Evolutionary conservation across 2,329 filamentous ascomycete species (phyloP).

Genomic region (Dothideomycetidae sp.): DNA sequence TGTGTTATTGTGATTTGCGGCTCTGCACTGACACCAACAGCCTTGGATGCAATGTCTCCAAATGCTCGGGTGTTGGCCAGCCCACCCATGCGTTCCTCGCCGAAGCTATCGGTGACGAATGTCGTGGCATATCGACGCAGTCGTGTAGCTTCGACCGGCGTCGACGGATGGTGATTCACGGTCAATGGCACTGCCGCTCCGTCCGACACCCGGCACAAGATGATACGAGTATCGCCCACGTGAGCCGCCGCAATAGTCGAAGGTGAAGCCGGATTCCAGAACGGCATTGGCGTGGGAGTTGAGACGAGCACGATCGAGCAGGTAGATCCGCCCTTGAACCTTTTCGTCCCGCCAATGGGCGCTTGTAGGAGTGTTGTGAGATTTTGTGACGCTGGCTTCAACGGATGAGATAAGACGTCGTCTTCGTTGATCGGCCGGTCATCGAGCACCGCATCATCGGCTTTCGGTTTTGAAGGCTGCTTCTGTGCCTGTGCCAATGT

Average conservation of each 20-base stretch:
- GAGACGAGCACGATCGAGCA: constrained; percentile 82
- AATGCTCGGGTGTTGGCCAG: constrained; percentile 90
- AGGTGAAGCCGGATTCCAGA: constrained; percentile 83
- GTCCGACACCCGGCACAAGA: constrained; percentile 76
- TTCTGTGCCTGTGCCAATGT: constrained; percentile 78
- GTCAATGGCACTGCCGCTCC: constrained; percentile 71
- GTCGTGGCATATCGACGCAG: constrained; percentile 73
- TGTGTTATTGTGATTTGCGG: constrained; percentile 74
- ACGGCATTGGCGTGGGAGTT: constrained; percentile 79
- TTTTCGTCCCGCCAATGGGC: constrained; percentile 55
- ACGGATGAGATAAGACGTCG: constrained; percentile 60
- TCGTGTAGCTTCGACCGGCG: constrained; percentile 67
- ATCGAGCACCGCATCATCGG: constrained; percentile 48
- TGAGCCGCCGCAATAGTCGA: constrained; percentile 78
- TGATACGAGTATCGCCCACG: constrained; percentile 81
- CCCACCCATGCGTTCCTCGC: constrained; percentile 87
- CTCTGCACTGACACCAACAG: constrained; percentile 86
- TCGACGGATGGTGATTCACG: constrained; percentile 82
- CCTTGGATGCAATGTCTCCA: constrained; percentile 81
- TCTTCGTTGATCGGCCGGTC: constrained; percentile 73
- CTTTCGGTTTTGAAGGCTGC: constrained; percentile 24
- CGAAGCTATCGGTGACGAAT: constrained; percentile 91
- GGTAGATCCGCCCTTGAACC: constrained; percentile 89
- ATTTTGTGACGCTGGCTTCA: constrained; percentile 28
- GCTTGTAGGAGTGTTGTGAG: constrained; percentile 30